Evolutionary conservation across 1,284 basidiomycete genomes (phyloP), one percentile per base, ranked within the genome.

Genomic region (Leccinum ponderosum): DNA sequence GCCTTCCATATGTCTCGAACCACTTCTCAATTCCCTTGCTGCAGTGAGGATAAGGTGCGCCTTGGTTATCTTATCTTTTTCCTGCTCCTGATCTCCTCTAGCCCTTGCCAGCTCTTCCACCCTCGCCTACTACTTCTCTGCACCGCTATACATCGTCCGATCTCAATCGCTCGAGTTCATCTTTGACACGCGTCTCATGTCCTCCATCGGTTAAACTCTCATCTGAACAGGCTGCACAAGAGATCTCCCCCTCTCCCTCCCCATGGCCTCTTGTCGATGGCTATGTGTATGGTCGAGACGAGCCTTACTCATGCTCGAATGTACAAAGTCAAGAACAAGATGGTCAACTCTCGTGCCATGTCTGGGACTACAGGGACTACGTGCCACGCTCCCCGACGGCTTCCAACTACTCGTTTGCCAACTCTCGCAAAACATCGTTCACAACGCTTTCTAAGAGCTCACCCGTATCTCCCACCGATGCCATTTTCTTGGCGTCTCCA

Each of bases 121-220:
- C 73, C 1, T 73, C 73, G 0, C 74, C 71, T 6, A 64, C 63
- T 1, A 65, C 71, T 0, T 72, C 71, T 0, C 51, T 61, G 1
- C 58, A 68, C 0, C 65, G 69, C 27, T 73, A 65, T 2, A 61
- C 56, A 14, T 73, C 71, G 1, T 67, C 70, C 3, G 70, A 69
- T 3, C 52, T 31, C 1, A n/a, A 73, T 53, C 70, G 71, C 14
- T 75, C 73, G 0, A 66, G 70, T 12, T 73, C 74, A 0, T 75
- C 73, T 0, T 74, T 74, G 0, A 71, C 56, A 29, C 61, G 70
- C 42, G 73, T 76, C 0, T 75, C 74, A 1, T 70, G 72, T 54
- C 67, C 75, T 1, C 73, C 73, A 6, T 76, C 73, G 0, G 72
- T 72, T 33, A 75, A 65, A 5, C 70, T 73, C 58, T 73, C 74